A percentile compares a stretch with the other conserved stretches of the same genome.
Conservation (phyloP, 2,329 filamentous ascomycete species). For the Capronia coronata region DNA sequence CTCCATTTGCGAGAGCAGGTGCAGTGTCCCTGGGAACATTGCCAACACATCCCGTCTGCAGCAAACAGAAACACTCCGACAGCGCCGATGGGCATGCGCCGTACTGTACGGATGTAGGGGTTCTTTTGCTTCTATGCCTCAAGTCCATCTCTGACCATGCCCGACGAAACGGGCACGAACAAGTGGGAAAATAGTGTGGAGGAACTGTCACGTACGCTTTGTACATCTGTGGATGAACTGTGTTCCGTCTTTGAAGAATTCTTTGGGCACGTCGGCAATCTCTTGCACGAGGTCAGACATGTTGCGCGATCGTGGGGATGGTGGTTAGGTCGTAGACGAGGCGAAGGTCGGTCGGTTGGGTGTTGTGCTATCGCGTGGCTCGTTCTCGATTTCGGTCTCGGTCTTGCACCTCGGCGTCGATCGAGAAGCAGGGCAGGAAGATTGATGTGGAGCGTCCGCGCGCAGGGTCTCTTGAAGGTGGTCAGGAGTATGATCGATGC, state of each 20-base stretch:
- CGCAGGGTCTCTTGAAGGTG: too few relatives aligned
- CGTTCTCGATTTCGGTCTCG: not conserved
- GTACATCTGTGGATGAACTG: constrained; percentile 46
- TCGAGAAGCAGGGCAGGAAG: too few relatives aligned
- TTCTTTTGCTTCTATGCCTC: not conserved
- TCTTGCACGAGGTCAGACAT: constrained; percentile 57
- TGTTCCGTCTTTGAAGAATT: constrained; percentile 47
- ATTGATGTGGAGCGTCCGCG: too few relatives aligned
- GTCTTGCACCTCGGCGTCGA: too few relatives aligned
- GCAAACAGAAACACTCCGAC: too few relatives aligned
- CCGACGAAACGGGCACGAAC: not conserved
- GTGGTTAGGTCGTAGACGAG: not conserved
- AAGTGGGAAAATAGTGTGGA: not conserved
- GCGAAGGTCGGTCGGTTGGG: not conserved
- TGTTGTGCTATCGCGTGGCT: not conserved
- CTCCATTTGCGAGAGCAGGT: too few relatives aligned
- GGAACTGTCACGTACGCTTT: constrained; percentile 38
- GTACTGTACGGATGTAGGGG: too few relatives aligned
- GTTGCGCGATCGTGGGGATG: constrained; percentile 26
- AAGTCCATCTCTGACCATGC: not conserved
- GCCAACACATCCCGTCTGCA: too few relatives aligned
- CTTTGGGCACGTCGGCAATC: constrained; percentile 52
- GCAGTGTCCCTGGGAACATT: too few relatives aligned
- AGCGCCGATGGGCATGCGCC: too few relatives aligned
- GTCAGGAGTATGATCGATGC: too few relatives aligned